Conservation (phyloP, 257 asterid genomes). For the Apocynum venetum region DNA sequence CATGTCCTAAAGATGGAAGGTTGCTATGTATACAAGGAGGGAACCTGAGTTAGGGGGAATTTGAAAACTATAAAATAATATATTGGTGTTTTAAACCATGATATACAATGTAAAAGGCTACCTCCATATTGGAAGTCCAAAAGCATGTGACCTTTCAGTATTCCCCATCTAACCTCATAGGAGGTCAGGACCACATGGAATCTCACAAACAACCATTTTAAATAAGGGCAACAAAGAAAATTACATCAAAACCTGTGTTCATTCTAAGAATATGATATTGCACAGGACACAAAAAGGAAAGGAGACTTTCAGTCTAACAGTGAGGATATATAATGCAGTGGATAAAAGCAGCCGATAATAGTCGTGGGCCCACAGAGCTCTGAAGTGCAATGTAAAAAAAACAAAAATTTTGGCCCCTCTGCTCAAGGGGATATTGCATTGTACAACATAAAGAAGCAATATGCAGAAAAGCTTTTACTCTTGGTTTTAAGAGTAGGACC, state of each 20-base stretch:
- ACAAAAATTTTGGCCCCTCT: too few relatives aligned
- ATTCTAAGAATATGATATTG: not conserved
- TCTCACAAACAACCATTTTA: not conserved
- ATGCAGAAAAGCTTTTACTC: not conserved
- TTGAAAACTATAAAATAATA: too few relatives aligned
- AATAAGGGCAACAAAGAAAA: not conserved
- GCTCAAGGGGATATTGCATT: not conserved
- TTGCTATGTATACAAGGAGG: too few relatives aligned
- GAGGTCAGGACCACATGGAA: not conserved
- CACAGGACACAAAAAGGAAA: not conserved
- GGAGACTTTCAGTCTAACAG: not conserved
- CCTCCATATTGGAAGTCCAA: not conserved
- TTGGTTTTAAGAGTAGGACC: not conserved
- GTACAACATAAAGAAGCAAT: not conserved
- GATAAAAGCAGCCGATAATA: not conserved
- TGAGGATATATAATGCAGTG: not conserved
- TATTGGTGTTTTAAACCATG: not conserved
- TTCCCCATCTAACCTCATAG: not conserved
- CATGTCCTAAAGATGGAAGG: not conserved
- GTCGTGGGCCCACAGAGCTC: not conserved
- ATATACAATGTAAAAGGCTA: not conserved
- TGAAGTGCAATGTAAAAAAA: not conserved
- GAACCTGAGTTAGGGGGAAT: not conserved
- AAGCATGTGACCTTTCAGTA: too few relatives aligned
- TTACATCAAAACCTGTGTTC: not conserved